Evolutionary conservation across 1,284 basidiomycete species (phyloP), one percentile per base, ranked within the genome.

Genomic region (Rhodofomes roseus): DNA sequence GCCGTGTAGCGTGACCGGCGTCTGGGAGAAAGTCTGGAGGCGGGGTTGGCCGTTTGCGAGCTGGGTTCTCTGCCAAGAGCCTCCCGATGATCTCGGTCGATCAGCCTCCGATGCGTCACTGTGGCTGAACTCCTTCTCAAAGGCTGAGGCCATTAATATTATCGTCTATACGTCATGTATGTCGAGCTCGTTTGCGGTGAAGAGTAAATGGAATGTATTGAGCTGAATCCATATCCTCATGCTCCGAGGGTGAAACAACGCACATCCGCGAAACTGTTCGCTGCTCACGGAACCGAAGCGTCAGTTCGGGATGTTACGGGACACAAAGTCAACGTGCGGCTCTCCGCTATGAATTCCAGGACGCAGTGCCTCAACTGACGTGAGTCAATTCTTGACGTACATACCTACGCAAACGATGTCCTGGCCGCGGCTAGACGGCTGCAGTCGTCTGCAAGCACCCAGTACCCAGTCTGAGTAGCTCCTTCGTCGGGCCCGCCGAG

Each of bases 61-160:
- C 11, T 34, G 4, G 31, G 31, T 46, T 27, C 44, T 18, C 12
- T 25, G 44, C 44, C 44, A 46, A 46, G 44, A 46, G 9, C 46
- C 25, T 48, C 46, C 46, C 46, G 46, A 48, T 48, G 25, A 48
- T 48, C 46, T 48, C 46, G 46, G 46, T 48, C 46, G 46, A 48
- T 48, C 46, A 48, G 23, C 18, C 25, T 27, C 46, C 46, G 46
- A 29, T 23, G 46, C 46, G 44, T 23, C 44, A 46, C 27, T 25
- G 44, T 22, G 27, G 14, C 46, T 27, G 46, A 48, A 22, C 25
- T 11, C 11, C 46, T n/a, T 48, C 9, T 8, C 22, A 46, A 25
- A 27, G 25, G 25, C 46, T 3, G 31, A 23, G 11, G 43, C 22
- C 23, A 23, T 23, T 20, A 44, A 44, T 44, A 23, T 11, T 2